A percentile compares a stretch with the other conserved stretches of the same genome.
Conservation (phyloP, 2,329 filamentous ascomycete species). For the Phialophora tarda region DNA sequence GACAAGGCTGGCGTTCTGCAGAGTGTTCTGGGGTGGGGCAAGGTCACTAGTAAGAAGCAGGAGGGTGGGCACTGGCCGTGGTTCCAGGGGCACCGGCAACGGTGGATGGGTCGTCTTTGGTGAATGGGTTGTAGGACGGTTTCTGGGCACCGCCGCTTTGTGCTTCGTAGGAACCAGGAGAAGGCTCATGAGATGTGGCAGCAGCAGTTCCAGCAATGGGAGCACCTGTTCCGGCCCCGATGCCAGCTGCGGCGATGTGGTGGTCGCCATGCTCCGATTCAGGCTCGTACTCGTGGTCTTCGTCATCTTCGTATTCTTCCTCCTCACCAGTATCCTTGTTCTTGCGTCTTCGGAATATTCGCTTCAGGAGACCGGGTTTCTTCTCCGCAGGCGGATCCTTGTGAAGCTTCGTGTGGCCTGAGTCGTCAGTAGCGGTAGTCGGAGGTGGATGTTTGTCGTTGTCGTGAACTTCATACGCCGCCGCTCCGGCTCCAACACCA, state of each 20-base stretch:
- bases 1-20: not conserved
- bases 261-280: slow-evolving; percentile 14
- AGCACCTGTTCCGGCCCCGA: slow-evolving; percentile 20
- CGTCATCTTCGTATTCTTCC: slow-evolving; percentile 38
- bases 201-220: slow-evolving; percentile 12
- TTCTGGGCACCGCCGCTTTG: slow-evolving; percentile 30
- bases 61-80: not conserved
- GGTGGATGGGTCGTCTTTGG: slow-evolving; percentile 24
- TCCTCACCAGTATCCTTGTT: slow-evolving; percentile 40
- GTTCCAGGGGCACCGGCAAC: slow-evolving; percentile 4
- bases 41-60: not conserved
- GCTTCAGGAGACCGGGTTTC: slow-evolving; percentile 37
- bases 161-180: slow-evolving; percentile 18
- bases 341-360: slow-evolving; percentile 39
- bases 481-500: slow-evolving; percentile 22
- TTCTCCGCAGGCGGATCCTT: slow-evolving; percentile 35
- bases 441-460: slow-evolving; percentile 21
- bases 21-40: not conserved
- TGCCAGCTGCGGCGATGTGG: slow-evolving; percentile 18
- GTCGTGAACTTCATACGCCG: slow-evolving; percentile 27
- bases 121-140: slow-evolving; percentile 36
- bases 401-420: slow-evolving; percentile 32
- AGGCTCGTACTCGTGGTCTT: slow-evolving; percentile 33
- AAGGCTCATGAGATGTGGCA: slow-evolving; percentile 13
- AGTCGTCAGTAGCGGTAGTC: slow-evolving; percentile 22